Percentiles rank a stretch among this genome's conserved stretches.
phyloP scores from a whole-genome alignment of 768 basidiomycete species.

The Mycena rebaudengoi region DNA sequence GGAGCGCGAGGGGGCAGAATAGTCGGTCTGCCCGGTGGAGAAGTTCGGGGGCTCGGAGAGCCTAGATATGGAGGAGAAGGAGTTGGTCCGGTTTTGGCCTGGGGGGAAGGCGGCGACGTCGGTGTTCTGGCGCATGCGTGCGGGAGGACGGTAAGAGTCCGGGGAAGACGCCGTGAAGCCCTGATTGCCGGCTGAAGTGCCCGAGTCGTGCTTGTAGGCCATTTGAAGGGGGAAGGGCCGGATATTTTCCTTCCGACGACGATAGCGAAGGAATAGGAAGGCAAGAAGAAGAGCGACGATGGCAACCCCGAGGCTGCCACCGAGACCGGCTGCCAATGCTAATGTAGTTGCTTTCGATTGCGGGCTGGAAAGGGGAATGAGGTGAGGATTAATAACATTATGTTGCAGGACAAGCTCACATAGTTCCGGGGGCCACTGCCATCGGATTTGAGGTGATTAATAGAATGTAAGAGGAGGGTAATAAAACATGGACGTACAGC shows the following conservation, averaged over 20 bases:
- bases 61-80: background rate
- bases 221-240: background rate
- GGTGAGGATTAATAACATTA: background rate
- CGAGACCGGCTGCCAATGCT: conserved; percentile 30
- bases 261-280: conserved; percentile 16
- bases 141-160: too few relatives aligned
- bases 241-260: background rate
- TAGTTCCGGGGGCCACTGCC: conserved; percentile 43
- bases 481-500: conserved; percentile 28
- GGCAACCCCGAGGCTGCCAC: conserved; percentile 26
- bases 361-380: conserved; percentile 5
- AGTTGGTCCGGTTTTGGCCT: too few relatives aligned
- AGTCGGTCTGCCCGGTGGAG: background rate
- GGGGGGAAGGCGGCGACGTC: too few relatives aligned
- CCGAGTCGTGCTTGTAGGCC: background rate
- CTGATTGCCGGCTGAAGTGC: too few relatives aligned
- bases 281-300: conserved; percentile 18
- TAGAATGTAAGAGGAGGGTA: background rate
- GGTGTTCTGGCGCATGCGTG: too few relatives aligned
- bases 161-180: too few relatives aligned
- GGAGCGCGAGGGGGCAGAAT: background rate
- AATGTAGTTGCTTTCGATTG: conserved; percentile 18
- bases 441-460: background rate
- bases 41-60: background rate
- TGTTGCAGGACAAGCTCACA: conserved; percentile 33